Conservation (phyloP, 192 early-diverging fungal genomes). For the Coemansia erecta region DNA sequence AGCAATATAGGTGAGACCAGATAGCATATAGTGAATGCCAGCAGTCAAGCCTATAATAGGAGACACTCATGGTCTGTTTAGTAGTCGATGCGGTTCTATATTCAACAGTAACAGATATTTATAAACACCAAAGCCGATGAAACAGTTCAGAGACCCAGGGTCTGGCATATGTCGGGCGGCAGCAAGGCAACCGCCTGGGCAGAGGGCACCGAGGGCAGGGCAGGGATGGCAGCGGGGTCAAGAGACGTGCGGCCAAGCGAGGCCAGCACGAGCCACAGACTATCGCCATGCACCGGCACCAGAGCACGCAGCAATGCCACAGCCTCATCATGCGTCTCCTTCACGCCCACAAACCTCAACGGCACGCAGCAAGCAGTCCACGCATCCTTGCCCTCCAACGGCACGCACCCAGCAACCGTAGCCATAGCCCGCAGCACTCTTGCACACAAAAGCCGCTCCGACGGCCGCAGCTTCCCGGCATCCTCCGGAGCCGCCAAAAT, state of each 20-base stretch:
- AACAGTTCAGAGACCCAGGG: slow-evolving; percentile 10
- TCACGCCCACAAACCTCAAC: slow-evolving; percentile 12
- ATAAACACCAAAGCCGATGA: too few relatives aligned
- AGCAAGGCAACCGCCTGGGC: neutral
- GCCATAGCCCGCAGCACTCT: slow-evolving; percentile 27
- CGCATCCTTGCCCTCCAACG: slow-evolving; percentile 28
- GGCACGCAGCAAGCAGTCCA: slow-evolving; percentile 27
- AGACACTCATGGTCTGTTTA: too few relatives aligned
- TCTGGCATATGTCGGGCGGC: slow-evolving; percentile 22
- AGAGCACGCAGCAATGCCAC: slow-evolving; percentile 24
- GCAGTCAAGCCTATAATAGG: too few relatives aligned
- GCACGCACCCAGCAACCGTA: slow-evolving; percentile 28
- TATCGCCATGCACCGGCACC: slow-evolving; percentile 41
- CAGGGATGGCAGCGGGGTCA: slow-evolving; percentile 1
- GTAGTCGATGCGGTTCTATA: too few relatives aligned
- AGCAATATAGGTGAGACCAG: neutral
- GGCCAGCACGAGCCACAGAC: slow-evolving; percentile 40
- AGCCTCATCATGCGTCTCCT: neutral
- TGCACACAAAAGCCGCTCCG: slow-evolving; percentile 11
- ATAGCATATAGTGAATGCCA: too few relatives aligned
- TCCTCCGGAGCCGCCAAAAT: slow-evolving; percentile 2
- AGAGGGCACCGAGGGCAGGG: neutral
- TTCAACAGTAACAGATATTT: too few relatives aligned
- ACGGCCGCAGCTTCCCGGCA: neutral
- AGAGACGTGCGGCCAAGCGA: slow-evolving; percentile 13